These are phyloP conservation scores for Phytophthora vignae DNA, from an alignment of 352 stramenopile genomes.

Conservation along the genomic window DNA sequence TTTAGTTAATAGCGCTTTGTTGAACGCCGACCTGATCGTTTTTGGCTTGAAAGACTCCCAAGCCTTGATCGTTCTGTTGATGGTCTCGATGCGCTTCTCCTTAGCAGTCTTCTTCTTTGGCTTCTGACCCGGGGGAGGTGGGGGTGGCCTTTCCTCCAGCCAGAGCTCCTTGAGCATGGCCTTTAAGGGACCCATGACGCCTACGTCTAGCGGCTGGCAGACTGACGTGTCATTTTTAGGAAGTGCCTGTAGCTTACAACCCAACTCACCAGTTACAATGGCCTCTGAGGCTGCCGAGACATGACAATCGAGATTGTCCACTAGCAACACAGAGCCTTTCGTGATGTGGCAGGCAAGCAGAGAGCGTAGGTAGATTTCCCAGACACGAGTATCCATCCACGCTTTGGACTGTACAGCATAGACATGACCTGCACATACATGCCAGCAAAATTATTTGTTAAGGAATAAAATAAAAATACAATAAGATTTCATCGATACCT, in stretches of 20 bases:
- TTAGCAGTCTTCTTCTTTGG: constrained; percentile 7
- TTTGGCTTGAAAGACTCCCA: constrained; percentile 15
- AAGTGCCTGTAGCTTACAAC: constrained; percentile 7
- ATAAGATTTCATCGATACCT: not conserved
- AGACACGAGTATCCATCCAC: not conserved
- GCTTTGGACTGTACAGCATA: not conserved
- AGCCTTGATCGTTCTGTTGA: constrained; percentile 14
- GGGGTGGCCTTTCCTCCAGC: constrained; percentile 1
- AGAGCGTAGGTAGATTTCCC: constrained; percentile 10
- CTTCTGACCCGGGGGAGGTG: not conserved
- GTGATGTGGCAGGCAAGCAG: constrained; percentile 9
- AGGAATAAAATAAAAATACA: not conserved
- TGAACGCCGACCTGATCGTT: too few relatives aligned
- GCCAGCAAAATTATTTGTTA: not conserved
- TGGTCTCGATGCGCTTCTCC: constrained; percentile 13
- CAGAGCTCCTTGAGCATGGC: constrained; percentile 11
- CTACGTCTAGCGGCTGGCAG: constrained; percentile 9
- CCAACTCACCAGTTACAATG: not conserved
- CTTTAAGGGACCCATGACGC: constrained; percentile 13
- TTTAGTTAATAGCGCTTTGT: constrained; percentile 24
- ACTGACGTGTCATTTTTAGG: constrained; percentile 11
- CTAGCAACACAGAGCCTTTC: not conserved
- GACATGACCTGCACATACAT: not conserved
- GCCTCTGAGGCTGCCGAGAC: constrained; percentile 5
- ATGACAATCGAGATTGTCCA: constrained; percentile 8